phyloP scores from a whole-genome alignment of 345 rosid genomes.

The Dipteronia dyeriana region DNA sequence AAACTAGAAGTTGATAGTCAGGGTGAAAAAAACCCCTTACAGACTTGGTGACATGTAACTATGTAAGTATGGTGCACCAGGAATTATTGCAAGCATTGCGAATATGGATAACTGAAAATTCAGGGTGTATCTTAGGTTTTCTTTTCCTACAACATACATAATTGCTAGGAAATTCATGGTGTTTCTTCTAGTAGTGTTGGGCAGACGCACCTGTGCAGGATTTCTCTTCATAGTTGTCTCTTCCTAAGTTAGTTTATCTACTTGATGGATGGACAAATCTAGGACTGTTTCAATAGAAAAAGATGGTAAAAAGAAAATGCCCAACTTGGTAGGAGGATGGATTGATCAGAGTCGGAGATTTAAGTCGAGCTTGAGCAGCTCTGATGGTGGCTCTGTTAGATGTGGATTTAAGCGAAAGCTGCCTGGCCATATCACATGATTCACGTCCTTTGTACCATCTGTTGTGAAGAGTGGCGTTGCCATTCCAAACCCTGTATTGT shows the following conservation, averaged over 20 bases:
- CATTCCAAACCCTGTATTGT: slow-evolving; percentile 32
- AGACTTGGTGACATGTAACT: neutral
- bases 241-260: slow-evolving; percentile 31
- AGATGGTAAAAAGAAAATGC: slow-evolving; percentile 13
- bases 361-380: slow-evolving; percentile 51
- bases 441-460: slow-evolving; percentile 46
- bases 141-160: slow-evolving; percentile 10
- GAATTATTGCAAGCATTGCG: slow-evolving; percentile 5
- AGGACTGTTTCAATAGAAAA: slow-evolving; percentile 13
- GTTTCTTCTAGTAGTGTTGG: slow-evolving; percentile 24
- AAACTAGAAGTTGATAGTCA: slow-evolving; percentile 12
- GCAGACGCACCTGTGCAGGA: slow-evolving; percentile 20
- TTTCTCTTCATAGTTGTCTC: slow-evolving; percentile 15
- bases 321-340: slow-evolving; percentile 16
- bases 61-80: neutral
- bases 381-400: slow-evolving; percentile 37
- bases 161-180: slow-evolving; percentile 18
- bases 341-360: slow-evolving; percentile 57
- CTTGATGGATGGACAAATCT: slow-evolving; percentile 27
- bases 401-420: slow-evolving; percentile 61
- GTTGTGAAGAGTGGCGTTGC: slow-evolving; percentile 40
- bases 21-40: slow-evolving; percentile 8
- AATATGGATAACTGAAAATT: neutral
- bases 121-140: slow-evolving; percentile 1
- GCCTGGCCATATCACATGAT: slow-evolving; percentile 70